Conservation (phyloP, 2,329 filamentous ascomycete genomes). For the Piedraia hortae region DNA sequence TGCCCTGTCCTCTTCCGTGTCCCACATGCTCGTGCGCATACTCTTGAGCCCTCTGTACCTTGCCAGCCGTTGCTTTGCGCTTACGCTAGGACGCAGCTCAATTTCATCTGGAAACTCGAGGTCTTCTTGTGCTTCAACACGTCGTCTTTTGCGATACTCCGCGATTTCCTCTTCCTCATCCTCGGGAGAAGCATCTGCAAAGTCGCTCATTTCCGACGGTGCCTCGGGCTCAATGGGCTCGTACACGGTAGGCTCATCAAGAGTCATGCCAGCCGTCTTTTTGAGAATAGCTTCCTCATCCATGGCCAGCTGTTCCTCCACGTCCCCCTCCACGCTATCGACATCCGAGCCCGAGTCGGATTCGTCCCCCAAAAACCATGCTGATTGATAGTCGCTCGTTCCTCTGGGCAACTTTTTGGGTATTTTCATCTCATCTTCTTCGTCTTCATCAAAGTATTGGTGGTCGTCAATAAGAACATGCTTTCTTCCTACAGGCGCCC, state of each 20-base stretch:
- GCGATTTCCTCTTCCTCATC: slow-evolving; percentile 63
- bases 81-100: slow-evolving; percentile 65
- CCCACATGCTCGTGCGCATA: slow-evolving; percentile 64
- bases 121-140: slow-evolving; percentile 64
- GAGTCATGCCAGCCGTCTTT: slow-evolving; percentile 52
- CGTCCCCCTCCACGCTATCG: slow-evolving; percentile 33
- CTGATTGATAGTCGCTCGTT: slow-evolving; percentile 79
- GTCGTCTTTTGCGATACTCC: slow-evolving; percentile 51
- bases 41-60: slow-evolving; percentile 84
- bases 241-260: slow-evolving; percentile 20
- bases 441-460: slow-evolving; percentile 88
- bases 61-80: slow-evolving; percentile 59
- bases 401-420: slow-evolving; percentile 65
- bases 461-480: slow-evolving; percentile 88
- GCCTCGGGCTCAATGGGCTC: slow-evolving; percentile 31
- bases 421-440: slow-evolving; percentile 29
- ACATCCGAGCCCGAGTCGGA: slow-evolving; percentile 69
- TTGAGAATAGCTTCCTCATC: slow-evolving; percentile 18
- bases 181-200: slow-evolving; percentile 49
- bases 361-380: slow-evolving; percentile 68
- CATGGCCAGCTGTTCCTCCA: slow-evolving; percentile 25
- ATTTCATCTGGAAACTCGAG: slow-evolving; percentile 94
- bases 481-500: slow-evolving; percentile 26
- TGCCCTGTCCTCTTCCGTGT: slow-evolving; percentile 60
- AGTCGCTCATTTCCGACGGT: slow-evolving; percentile 77